Conservation (phyloP, 352 stramenopile genomes). For the Phytophthora ohioensis region DNA sequence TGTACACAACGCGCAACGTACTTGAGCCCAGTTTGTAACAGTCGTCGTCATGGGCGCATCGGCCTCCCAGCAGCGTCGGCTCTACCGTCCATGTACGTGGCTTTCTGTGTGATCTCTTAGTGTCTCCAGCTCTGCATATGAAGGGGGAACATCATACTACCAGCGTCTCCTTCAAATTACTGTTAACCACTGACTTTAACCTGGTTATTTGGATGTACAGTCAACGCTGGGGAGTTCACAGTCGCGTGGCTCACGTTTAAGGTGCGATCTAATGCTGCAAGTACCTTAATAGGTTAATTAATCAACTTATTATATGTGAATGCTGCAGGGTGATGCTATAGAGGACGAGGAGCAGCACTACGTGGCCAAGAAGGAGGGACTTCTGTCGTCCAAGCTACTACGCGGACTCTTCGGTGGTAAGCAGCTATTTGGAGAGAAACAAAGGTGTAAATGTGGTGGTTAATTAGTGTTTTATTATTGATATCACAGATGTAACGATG, state of each 20-base stretch:
- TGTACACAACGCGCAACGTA: constrained; percentile 26
- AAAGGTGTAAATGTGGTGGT: neutral
- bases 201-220: constrained; percentile 40
- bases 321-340: constrained; percentile 69
- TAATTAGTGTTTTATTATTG: constrained; percentile 13
- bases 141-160: neutral
- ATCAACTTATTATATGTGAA: neutral
- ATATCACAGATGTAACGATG: constrained; percentile 61
- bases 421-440: constrained; percentile 9
- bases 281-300: neutral
- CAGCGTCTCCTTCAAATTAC: neutral
- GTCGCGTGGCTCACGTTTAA: constrained; percentile 91
- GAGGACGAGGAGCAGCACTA: constrained; percentile 73
- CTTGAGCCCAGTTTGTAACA: constrained; percentile 36
- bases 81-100: constrained; percentile 64
- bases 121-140: constrained; percentile 1
- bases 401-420: constrained; percentile 78
- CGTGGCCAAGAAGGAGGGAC: constrained; percentile 71
- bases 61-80: constrained; percentile 56
- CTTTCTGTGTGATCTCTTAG: neutral
- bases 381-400: constrained; percentile 82
- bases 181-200: constrained; percentile 2
- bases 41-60: constrained; percentile 49
- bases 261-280: constrained; percentile 37
- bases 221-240: constrained; percentile 80